Evolutionary conservation across 164 flowering plant genomes (phyloP), one percentile per base, ranked within the genome.

Genomic region (Saururus chinensis): DNA sequence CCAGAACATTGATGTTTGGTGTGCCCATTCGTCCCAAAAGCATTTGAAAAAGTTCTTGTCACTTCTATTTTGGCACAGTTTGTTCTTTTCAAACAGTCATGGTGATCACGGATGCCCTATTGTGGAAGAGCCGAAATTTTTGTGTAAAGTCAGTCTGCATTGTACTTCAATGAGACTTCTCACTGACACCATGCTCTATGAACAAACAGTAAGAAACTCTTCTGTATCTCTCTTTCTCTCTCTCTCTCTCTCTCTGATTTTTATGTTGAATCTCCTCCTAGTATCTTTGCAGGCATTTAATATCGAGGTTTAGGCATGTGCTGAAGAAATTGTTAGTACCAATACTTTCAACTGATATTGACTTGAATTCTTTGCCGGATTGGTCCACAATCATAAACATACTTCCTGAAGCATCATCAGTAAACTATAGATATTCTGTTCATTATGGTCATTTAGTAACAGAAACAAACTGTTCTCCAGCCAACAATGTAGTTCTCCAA

Each of bases 1-100:
- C 75, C 80, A 78, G 63, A 84, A 81, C 66, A 71, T 73, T 63
- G 98, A 89, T 83, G 65, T 85, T 59, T 93, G 98, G 98, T 82
- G 82, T 61, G 19, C 62, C 53, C 89, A 86, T 79, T 86, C 95
- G 62, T 40, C 80, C 42, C 75, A 82, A 69, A 81, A 74, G 79
- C 73, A 82, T 60, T 74, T 85, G 76, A 86, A 83, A 71, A 74
- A 65, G 69, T 89, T 93, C 65, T 81, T 89, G 25, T 70, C 77
- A 24, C 64, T 70, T 65, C 54, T 89, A 58, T 64, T 92, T 40
- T 61, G 17, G 30, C 68, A 66, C 68, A 76, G 75, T 24, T 63
- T 77, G 75, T 60, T 73, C 45, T 59, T 7, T 72, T 20, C 57
- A 45, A 64, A 63, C 55, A 60, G 64, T 53, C 69, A 56, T 48